Percentiles rank a stretch among this genome's conserved stretches.
Evolutionary conservation across 768 basidiomycete species (phyloP).

Genomic region (Amanita pallidorosea): DNA sequence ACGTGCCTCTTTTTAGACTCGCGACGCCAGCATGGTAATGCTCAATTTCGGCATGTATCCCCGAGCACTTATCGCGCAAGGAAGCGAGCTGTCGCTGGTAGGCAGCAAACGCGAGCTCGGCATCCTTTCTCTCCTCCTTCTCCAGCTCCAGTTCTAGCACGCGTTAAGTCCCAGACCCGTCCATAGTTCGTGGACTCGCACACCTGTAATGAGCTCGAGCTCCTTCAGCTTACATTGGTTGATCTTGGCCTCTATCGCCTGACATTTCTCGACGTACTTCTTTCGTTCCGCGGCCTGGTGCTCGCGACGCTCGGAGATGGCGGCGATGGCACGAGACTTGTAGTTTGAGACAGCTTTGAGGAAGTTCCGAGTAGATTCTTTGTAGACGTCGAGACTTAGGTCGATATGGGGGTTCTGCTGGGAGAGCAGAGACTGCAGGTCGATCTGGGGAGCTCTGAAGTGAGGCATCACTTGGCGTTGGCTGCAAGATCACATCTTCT

Average conservation of each 20-base stretch:
- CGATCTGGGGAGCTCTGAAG: slow-evolving; percentile 42
- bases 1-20: slow-evolving; percentile 53
- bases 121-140: slow-evolving; percentile 62
- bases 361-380: slow-evolving; percentile 60
- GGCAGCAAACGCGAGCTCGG: slow-evolving; percentile 46
- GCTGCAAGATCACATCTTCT: no score
- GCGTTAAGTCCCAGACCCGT: background rate
- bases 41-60: slow-evolving; percentile 61
- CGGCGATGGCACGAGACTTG: slow-evolving; percentile 58
- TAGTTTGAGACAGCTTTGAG: slow-evolving; percentile 63
- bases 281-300: slow-evolving; percentile 55
- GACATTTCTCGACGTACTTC: slow-evolving; percentile 46
- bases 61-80: slow-evolving; percentile 45
- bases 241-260: slow-evolving; percentile 57
- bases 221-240: slow-evolving; percentile 70
- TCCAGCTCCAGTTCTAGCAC: slow-evolving; percentile 51
- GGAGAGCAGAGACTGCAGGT: slow-evolving; percentile 47
- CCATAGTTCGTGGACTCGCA: slow-evolving; percentile 7
- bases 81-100: slow-evolving; percentile 59
- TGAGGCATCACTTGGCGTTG: background rate
- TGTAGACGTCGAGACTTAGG: slow-evolving; percentile 47
- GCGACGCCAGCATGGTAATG: slow-evolving; percentile 53
- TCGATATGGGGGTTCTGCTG: slow-evolving; percentile 52
- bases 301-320: slow-evolving; percentile 58
- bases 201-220: slow-evolving; percentile 69